phyloP scores from a whole-genome alignment of 495 filamentous ascomycete species.

The Pyrenula massariospora region DNA sequence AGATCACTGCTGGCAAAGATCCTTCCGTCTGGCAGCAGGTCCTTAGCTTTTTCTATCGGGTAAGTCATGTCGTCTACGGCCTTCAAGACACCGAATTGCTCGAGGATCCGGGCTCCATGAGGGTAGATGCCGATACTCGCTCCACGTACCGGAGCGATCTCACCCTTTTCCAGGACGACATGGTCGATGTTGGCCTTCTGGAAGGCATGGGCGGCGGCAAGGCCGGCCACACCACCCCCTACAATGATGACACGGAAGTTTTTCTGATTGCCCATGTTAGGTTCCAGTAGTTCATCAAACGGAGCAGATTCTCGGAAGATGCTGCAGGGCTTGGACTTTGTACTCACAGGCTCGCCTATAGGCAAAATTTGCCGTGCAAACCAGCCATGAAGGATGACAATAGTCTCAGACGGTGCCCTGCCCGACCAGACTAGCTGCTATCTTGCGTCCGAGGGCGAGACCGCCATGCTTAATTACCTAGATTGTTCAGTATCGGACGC shows the following conservation, averaged over 20 bases:
- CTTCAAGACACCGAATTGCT: slow-evolving; percentile 33
- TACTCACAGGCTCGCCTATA: no score
- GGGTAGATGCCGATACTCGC: slow-evolving; percentile 22
- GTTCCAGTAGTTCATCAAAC: no score
- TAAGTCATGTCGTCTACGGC: slow-evolving; percentile 8
- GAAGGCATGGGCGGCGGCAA: slow-evolving; percentile 36
- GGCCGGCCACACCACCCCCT: slow-evolving; percentile 37
- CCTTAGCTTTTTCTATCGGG: slow-evolving; percentile 1
- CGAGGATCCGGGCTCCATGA: slow-evolving; percentile 27
- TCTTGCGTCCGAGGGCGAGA: no score
- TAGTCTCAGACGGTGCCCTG: no score
- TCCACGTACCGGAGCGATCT: slow-evolving; percentile 26
- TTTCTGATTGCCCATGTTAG: no score
- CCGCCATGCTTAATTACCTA: no score
- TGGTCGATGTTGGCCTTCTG: slow-evolving; percentile 36
- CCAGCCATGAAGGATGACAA: no score
- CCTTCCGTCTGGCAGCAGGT: neutral
- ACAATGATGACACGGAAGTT: slow-evolving; percentile 32
- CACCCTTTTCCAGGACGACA: slow-evolving; percentile 31
- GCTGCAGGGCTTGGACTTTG: no score
- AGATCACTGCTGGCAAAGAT: neutral
- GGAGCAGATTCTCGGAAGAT: no score
- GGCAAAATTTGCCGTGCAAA: no score
- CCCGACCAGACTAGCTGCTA: no score
- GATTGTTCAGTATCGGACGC: no score